Percentiles rank a stretch among this genome's conserved stretches.
phyloP scores from a whole-genome alignment of 1,284 basidiomycete species.

The Chalciporus piperatoides region DNA sequence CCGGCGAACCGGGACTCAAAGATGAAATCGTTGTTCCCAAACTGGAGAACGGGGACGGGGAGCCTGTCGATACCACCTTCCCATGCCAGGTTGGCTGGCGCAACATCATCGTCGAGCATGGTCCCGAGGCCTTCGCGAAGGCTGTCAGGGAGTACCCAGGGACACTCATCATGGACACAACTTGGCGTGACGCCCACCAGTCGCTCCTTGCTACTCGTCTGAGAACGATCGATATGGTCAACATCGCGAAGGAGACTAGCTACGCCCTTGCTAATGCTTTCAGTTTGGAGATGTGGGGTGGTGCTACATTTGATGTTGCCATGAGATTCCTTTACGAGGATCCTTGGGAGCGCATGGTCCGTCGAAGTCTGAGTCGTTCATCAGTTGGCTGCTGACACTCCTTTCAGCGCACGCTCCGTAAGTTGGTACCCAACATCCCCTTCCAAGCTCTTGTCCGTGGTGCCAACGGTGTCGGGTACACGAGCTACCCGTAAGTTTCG shows the following conservation, averaged over 20 bases:
- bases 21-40: conserved; percentile 85
- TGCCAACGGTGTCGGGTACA: conserved; percentile 99
- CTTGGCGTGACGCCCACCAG: conserved; percentile 99
- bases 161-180: conserved; percentile 96
- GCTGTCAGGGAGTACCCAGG: conserved; percentile 97
- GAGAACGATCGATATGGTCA: conserved; percentile 96
- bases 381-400: conserved; percentile 8
- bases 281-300: conserved; percentile 99
- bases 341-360: conserved; percentile 95
- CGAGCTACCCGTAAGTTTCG: conserved; percentile 87
- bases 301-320: conserved; percentile 98
- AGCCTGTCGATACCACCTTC: conserved; percentile 73
- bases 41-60: conserved; percentile 72
- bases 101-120: conserved; percentile 98
- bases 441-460: conserved; percentile 98
- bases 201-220: conserved; percentile 95
- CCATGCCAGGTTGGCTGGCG: conserved; percentile 94
- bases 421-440: conserved; percentile 98
- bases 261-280: conserved; percentile 95
- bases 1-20: conserved; percentile 92
- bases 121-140: conserved; percentile 98
- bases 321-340: conserved; percentile 99
- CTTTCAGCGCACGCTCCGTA: conserved; percentile 80
- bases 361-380: conserved; percentile 25
- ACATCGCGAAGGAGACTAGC: conserved; percentile 98